Base-by-base conservation (phyloP, 352 stramenopile genomes). In the Pythium chondricola region DNA sequence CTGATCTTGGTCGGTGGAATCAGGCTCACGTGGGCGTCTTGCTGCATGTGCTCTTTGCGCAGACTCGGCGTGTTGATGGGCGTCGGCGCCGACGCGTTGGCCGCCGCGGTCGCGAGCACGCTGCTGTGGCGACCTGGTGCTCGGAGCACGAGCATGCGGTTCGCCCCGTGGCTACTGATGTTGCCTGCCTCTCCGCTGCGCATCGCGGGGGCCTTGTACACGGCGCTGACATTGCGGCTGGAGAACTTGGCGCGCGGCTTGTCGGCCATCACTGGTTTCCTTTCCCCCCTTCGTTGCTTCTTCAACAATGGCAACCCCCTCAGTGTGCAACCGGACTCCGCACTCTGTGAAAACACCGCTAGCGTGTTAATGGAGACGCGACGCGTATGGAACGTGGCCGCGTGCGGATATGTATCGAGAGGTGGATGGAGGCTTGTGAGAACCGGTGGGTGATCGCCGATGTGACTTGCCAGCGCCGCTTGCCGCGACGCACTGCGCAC, bases 11-110 rank as follows among this genome's bases (percentile, higher is more conserved):
- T 54, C 4, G 61, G 56, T 9, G 63, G 63, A 11, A 80, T 67
- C 4, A 77, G 52, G 43, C 44, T 67, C 43, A 74, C 66, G n/a
- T 58, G 47, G 14, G 64, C 48, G 41, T 82, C 58, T 26, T 75
- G 61, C 18, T 56, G 54, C n/a, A 71, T 63, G 47, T 69, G 69
- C 43, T 90, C 75, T 35, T 71, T 71, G 42, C 79, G 80, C 16
- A 88, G 52, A 58, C 78, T 92, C 13, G 74, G 74, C 22, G 81
- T 88, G 61, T 92, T 92, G 53, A 90, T 74, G 2, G 81, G 78
- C n/a, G 75, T 65, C 17, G 78, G 78, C 22, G 72, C 58, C 0
- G 67, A 49, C n/a, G 64, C 58, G 11, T 53, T 16, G 17, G 58
- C 54, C 14, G 46, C 43, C 16, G 49, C 50, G 17, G 46, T 27